Base-by-base conservation (phyloP, 768 basidiomycete genomes). In the Rhizopogon roseolus region DNA sequence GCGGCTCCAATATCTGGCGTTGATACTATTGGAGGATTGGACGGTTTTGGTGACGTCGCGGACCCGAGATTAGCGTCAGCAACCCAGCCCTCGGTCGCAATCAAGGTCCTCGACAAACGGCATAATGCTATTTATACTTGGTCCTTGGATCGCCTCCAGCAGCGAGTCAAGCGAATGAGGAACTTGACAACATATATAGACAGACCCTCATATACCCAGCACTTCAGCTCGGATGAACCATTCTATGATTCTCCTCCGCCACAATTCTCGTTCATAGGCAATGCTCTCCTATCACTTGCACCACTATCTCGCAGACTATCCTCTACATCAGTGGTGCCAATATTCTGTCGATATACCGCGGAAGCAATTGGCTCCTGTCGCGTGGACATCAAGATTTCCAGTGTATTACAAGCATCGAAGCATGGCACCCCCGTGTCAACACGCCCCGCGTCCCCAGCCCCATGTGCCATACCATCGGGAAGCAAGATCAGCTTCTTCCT, bases 361-460 rank as follows among this genome's bases (percentile, higher is more conserved):
- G 96, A 98, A 66, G 95, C 95, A 1, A 93, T 98, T 59, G 97
- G 96, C 1, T 93, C 92, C 27, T 98, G 95, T 72, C 84, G 93
- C 22, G 77, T 97, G 51, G 85, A 88, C 59, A 78, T 97, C 70
- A 90, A 85, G 71, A 80, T 93, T 41, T 79, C 88, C 59, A 91
- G 84, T 57, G 81, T 90, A 38, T 73, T 83, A 27, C 65, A 65
- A 44, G 76, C 86, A 2, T 69, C 83, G 6, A 83, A 81, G 69
- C 77, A 85, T 64, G 68, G 74, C 37, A 91, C 90, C 1, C 70
- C 77, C 41, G 72, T 81, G 13, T 83, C 87, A 14, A 91, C 88
- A 2, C 81, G 90, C 46, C 76, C 90, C 17, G 80, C 87, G 46
- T 92, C 92, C 9, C 91, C 90, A 11, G 78, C 77, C 11, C 88